phyloP scores from a whole-genome alignment of 2,329 filamentous ascomycete species.

The Aspergillus udagawae region DNA sequence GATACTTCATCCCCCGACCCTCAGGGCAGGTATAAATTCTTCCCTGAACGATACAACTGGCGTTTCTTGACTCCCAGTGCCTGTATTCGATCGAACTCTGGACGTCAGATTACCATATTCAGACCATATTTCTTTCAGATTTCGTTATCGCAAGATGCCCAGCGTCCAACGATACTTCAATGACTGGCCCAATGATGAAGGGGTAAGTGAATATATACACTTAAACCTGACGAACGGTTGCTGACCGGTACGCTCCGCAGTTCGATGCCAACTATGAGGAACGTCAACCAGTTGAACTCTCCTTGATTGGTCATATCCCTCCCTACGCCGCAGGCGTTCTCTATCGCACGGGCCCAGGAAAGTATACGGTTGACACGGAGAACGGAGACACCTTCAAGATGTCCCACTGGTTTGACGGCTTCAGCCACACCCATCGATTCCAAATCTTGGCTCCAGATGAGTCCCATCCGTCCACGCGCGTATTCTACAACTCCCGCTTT shows the following conservation, averaged over 20 bases:
- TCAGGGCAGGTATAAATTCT: too few relatives aligned
- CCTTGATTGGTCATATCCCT: constrained; percentile 64
- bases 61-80: too few relatives aligned
- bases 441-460: constrained; percentile 53
- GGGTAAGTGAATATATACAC: constrained; percentile 34
- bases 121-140: background rate
- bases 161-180: constrained; percentile 25
- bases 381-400: constrained; percentile 56
- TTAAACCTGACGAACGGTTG: background rate
- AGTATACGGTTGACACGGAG: constrained; percentile 58
- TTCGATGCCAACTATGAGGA: constrained; percentile 67
- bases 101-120: background rate
- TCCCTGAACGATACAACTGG: too few relatives aligned
- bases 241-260: constrained; percentile 36
- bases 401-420: constrained; percentile 79
- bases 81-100: too few relatives aligned
- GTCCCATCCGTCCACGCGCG: constrained; percentile 35
- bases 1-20: too few relatives aligned
- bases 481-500: constrained; percentile 68
- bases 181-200: constrained; percentile 51
- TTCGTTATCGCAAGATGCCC: background rate
- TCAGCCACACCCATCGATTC: constrained; percentile 67
- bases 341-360: constrained; percentile 71
- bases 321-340: constrained; percentile 66
- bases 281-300: constrained; percentile 59